These are phyloP conservation scores for Bothriochloa decipiens DNA, from an alignment of 176 grass and related monocot species.

Conservation along the genomic window DNA sequence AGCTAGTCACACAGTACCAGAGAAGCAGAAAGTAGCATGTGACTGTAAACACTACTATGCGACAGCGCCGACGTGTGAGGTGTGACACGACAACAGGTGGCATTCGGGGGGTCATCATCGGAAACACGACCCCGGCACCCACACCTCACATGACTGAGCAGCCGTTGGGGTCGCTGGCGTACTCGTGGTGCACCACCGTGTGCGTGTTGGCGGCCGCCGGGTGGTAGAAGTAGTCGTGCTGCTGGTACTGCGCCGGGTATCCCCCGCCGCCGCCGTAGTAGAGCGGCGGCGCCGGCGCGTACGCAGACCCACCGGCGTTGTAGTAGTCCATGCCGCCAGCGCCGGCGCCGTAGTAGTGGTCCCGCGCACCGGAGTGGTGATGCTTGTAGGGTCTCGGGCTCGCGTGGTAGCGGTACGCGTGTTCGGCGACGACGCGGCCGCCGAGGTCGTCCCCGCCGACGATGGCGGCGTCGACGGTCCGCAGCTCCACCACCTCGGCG, in stretches of 20 bases:
- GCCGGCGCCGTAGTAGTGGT: constrained; percentile 39
- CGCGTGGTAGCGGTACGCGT: constrained; percentile 46
- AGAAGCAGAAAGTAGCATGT: neutral
- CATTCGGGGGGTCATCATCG: neutral
- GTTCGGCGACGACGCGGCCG: neutral
- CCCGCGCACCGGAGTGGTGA: neutral
- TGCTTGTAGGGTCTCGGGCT: constrained; percentile 47
- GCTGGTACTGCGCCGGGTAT: constrained; percentile 27
- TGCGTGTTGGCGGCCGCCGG: constrained; percentile 22
- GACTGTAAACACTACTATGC: too few species aligned
- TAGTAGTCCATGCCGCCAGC: neutral
- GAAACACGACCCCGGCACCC: neutral
- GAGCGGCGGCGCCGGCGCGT: constrained; percentile 5
- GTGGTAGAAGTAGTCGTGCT: constrained; percentile 22
- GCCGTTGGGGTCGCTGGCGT: constrained; percentile 38
- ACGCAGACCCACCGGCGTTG: constrained; percentile 14
- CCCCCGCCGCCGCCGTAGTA: constrained; percentile 11
- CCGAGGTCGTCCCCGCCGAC: neutral
- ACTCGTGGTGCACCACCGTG: constrained; percentile 57
- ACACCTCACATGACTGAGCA: constrained; percentile 50
- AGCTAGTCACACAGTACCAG: neutral
- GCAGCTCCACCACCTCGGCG: constrained; percentile 56
- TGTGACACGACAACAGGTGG: neutral
- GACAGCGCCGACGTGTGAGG: too few species aligned
- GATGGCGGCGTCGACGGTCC: constrained; percentile 23